A percentile compares a stretch with the other conserved stretches of the same genome.
phyloP scores from a whole-genome alignment of 2,329 filamentous ascomycete species.

The Grosmannia serpens region DNA sequence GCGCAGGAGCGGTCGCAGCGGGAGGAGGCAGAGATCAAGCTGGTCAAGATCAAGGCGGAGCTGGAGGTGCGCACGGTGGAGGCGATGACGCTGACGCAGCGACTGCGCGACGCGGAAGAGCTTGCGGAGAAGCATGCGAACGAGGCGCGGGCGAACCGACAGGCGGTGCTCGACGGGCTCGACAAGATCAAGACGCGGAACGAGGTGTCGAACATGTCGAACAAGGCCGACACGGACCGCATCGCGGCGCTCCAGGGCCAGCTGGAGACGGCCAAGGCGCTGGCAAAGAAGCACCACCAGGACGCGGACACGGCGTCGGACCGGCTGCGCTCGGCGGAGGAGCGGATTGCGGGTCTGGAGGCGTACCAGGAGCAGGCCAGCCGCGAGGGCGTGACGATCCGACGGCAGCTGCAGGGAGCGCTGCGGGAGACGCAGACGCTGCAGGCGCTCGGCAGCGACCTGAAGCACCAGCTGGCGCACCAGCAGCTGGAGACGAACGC shows the following conservation, averaged over 20 bases:
- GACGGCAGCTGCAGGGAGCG: conserved; percentile 77
- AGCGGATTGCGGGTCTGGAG: conserved; percentile 91
- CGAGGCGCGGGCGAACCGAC: conserved; percentile 76
- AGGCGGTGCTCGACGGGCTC: conserved; percentile 71
- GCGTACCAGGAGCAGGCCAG: conserved; percentile 96
- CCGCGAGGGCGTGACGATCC: conserved; percentile 78
- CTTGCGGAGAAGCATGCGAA: conserved; percentile 75
- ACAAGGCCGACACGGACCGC: conserved; percentile 49
- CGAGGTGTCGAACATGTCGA: conserved; percentile 29
- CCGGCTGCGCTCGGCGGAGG: conserved; percentile 83
- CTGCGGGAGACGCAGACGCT: conserved; percentile 76
- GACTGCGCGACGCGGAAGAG: conserved; percentile 76
- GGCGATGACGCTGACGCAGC: conserved; percentile 60
- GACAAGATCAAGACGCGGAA: conserved; percentile 58
- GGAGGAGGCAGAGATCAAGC: conserved; percentile 64
- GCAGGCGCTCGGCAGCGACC: conserved; percentile 67
- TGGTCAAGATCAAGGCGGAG: conserved; percentile 66
- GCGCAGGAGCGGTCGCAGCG: conserved; percentile 70
- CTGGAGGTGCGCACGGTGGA: conserved; percentile 73
- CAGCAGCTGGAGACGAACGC: conserved; percentile 93
- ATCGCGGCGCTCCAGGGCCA: conserved; percentile 67
- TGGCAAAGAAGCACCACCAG: conserved; percentile 80
- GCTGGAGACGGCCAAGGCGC: conserved; percentile 60
- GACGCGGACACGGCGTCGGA: conserved; percentile 81
- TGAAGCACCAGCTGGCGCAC: conserved; percentile 70